These are phyloP conservation scores for Geranium incanum DNA, from an alignment of 441 rosid species.

Conservation along the genomic window DNA sequence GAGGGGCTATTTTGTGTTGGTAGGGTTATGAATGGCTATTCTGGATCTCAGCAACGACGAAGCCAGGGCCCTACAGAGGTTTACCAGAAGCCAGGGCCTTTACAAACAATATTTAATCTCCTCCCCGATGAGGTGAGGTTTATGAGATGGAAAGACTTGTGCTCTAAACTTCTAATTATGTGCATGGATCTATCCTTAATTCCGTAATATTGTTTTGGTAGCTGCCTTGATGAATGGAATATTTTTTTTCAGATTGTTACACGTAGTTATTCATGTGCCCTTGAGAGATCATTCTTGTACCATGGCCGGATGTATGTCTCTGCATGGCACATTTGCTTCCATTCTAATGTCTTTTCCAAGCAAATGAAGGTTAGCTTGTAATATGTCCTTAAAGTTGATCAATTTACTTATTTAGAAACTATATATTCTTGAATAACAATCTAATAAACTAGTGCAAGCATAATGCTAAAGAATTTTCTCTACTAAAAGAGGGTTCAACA, in stretches of 20 bases:
- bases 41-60: constrained; percentile 65
- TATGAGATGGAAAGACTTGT: constrained; percentile 16
- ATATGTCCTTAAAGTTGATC: constrained; percentile 5
- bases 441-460: constrained; percentile 3
- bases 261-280: constrained; percentile 90
- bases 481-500: neutral
- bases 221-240: neutral
- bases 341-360: constrained; percentile 96
- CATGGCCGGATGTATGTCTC: constrained; percentile 98
- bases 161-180: neutral
- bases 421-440: constrained; percentile 14
- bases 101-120: constrained; percentile 86
- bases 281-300: constrained; percentile 95
- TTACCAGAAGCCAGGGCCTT: constrained; percentile 90
- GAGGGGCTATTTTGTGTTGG: constrained; percentile 13
- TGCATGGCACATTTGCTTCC: constrained; percentile 98
- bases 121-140: constrained; percentile 76
- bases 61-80: constrained; percentile 92
- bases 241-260: constrained; percentile 60
- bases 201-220: neutral
- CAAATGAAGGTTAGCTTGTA: constrained; percentile 77
- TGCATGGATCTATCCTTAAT: neutral
- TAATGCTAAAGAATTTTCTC: neutral
- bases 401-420: constrained; percentile 2
- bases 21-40: constrained; percentile 64